These are phyloP conservation scores for Limonium bicolor DNA, from an alignment of 148 eudicot species.

Conservation along the genomic window DNA sequence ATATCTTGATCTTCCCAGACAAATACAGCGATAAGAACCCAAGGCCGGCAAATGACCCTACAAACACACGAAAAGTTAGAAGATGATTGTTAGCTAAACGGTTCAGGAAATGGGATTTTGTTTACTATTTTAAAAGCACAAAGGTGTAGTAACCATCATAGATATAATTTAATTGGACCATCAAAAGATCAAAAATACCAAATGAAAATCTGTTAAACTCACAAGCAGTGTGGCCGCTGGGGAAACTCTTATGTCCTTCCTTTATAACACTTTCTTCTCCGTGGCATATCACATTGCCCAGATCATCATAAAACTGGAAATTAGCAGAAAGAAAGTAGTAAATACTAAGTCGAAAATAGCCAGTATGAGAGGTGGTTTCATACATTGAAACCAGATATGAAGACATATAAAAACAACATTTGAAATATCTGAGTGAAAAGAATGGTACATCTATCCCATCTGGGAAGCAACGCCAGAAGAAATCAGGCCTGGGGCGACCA, in stretches of 20 bases:
- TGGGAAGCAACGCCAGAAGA: constrained; percentile 96
- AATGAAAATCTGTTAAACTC: constrained; percentile 12
- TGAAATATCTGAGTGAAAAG: not conserved
- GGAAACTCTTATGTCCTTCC: constrained; percentile 95
- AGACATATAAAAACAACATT: not conserved
- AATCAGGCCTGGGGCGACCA: constrained; percentile 90
- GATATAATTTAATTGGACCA: no score
- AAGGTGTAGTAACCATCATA: no score
- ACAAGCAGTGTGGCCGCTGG: constrained; percentile 94
- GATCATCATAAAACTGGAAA: constrained; percentile 20
- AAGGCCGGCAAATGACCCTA: constrained; percentile 96
- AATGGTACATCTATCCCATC: constrained; percentile 50
- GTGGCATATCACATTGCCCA: constrained; percentile 36
- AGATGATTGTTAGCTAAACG: no score
- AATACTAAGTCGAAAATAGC: no score
- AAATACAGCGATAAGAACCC: constrained; percentile 69
- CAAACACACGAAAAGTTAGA: not conserved
- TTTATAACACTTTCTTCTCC: constrained; percentile 36
- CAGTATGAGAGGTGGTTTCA: not conserved
- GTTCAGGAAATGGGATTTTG: no score
- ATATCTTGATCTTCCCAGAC: constrained; percentile 51
- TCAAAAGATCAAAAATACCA: not conserved
- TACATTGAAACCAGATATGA: not conserved
- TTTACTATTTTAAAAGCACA: no score
- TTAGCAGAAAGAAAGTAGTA: not conserved